Evolutionary conservation across 1,284 basidiomycete species (phyloP).

Genomic region (Ustilago esculenta): DNA sequence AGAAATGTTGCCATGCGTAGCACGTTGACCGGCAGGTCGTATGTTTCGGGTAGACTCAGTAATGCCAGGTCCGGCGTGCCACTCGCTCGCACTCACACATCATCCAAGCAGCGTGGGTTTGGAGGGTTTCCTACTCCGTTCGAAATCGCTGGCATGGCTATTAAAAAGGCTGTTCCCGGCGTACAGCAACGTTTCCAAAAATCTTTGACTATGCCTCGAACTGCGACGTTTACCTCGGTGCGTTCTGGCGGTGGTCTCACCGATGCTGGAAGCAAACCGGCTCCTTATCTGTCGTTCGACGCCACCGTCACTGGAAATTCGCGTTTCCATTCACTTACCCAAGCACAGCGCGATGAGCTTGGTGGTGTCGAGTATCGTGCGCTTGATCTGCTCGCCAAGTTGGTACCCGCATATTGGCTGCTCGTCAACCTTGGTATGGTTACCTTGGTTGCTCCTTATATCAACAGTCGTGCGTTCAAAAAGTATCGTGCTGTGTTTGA

Average conservation of each 20-base stretch:
- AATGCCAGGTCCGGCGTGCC: conserved; percentile 54
- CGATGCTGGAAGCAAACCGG: conserved; percentile 64
- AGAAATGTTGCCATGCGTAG: conserved; percentile 32
- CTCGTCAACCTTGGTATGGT: conserved; percentile 38
- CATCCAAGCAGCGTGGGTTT: conserved; percentile 71
- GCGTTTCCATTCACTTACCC: conserved; percentile 80
- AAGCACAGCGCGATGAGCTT: conserved; percentile 87
- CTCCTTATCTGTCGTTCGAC: conserved; percentile 86
- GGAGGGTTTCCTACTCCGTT: conserved; percentile 90
- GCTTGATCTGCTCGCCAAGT: conserved; percentile 75
- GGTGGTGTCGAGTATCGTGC: conserved; percentile 96
- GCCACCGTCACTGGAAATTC: conserved; percentile 75
- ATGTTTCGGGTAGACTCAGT: conserved; percentile 32
- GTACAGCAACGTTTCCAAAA: conserved; percentile 51
- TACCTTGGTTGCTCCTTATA: conserved; percentile 60
- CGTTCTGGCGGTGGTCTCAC: conserved; percentile 64
- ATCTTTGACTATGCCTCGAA: conserved; percentile 75
- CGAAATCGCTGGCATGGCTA: conserved; percentile 72
- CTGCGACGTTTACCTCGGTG: conserved; percentile 72
- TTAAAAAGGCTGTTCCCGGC: conserved; percentile 45
- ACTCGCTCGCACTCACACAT: conserved; percentile 67
- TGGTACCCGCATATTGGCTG: conserved; percentile 57
- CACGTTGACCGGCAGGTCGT: conserved; percentile 46
- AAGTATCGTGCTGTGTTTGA: conserved; percentile 54
- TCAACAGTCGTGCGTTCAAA: conserved; percentile 46